These are phyloP conservation scores for Globisporangium barbulae DNA, from an alignment of 352 stramenopile genomes.

Conservation along the genomic window DNA sequence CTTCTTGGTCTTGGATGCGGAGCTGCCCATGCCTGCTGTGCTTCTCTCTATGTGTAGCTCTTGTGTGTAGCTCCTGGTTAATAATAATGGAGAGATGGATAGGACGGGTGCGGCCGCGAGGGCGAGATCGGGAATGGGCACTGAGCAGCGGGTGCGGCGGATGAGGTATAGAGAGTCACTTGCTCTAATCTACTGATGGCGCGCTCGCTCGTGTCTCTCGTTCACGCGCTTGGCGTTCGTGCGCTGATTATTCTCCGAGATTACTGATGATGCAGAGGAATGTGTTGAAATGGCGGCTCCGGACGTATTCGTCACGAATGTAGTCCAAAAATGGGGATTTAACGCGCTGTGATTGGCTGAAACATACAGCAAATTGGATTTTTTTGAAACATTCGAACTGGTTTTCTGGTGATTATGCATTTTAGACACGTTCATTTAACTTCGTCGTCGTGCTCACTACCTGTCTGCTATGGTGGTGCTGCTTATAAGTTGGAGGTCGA, in stretches of 20 bases:
- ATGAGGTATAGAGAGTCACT: neutral
- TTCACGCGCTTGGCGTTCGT: neutral
- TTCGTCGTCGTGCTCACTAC: neutral
- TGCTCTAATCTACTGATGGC: neutral
- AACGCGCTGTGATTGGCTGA: neutral
- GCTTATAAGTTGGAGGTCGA: neutral
- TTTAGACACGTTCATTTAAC: neutral
- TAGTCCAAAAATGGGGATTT: neutral
- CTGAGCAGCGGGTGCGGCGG: neutral
- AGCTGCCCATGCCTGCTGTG: conserved; percentile 17
- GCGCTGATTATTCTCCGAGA: conserved; percentile 6
- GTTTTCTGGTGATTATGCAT: neutral
- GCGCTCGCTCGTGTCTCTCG: neutral
- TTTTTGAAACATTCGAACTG: neutral
- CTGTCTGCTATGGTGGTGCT: neutral
- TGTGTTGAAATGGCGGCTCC: neutral
- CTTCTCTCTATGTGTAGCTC: neutral
- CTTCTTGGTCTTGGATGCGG: conserved; percentile 54
- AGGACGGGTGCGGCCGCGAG: neutral
- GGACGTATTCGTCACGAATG: neutral
- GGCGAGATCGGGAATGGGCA: neutral
- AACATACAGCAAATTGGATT: neutral
- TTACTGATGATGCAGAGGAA: neutral
- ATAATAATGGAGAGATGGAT: neutral
- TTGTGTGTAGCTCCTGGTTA: neutral